phyloP scores from a whole-genome alignment of 192 early-diverging fungal species.

The Coemansia pectinata region DNA sequence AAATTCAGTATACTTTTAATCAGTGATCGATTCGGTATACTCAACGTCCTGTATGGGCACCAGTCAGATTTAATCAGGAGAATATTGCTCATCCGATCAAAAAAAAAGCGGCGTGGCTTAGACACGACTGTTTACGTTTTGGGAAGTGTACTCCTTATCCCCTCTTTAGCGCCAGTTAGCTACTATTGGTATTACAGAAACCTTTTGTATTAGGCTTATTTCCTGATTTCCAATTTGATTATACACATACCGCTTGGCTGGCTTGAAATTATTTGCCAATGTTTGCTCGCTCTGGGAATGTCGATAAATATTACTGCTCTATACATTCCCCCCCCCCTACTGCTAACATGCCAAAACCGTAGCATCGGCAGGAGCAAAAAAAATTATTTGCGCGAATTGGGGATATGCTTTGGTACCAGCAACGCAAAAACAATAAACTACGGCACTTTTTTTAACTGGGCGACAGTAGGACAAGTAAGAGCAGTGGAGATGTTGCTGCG shows the following conservation, averaged over 20 bases:
- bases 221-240: background rate
- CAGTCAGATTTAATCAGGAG: background rate
- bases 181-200: too few species aligned
- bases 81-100: background rate
- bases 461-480: constrained; percentile 1
- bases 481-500: background rate
- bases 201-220: too few species aligned
- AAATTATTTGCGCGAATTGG: background rate
- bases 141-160: too few species aligned
- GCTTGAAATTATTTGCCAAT: background rate
- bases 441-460: constrained; percentile 2
- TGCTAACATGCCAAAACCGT: background rate
- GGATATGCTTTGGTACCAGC: background rate
- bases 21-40: background rate
- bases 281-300: background rate
- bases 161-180: too few species aligned
- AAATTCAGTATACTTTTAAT: background rate
- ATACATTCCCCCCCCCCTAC: background rate
- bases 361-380: background rate
- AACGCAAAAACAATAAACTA: background rate
- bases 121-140: too few species aligned
- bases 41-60: background rate
- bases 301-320: background rate
- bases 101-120: too few species aligned
- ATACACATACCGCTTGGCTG: background rate